Percentiles rank a stretch among this genome's conserved stretches.
Evolutionary conservation across 2,329 filamentous ascomycete species (phyloP).

Genomic region (Penicillium sp.): DNA sequence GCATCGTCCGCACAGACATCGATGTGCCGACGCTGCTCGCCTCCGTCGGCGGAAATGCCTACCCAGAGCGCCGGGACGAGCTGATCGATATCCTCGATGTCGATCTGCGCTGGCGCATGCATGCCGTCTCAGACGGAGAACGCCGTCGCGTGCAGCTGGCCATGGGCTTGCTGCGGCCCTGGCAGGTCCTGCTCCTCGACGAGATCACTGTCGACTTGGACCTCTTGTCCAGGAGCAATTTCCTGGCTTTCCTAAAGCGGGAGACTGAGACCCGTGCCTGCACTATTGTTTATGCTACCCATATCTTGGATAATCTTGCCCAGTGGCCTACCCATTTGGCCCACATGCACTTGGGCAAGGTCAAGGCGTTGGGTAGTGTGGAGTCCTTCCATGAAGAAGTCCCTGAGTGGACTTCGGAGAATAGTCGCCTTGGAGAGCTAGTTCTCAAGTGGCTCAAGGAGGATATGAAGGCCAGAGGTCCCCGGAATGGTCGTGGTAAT

Average conservation of each 20-base stretch:
- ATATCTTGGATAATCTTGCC: conserved; percentile 92
- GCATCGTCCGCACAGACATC: conserved; percentile 92
- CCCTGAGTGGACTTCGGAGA: conserved; percentile 59
- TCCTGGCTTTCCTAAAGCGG: conserved; percentile 77
- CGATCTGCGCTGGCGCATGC: conserved; percentile 90
- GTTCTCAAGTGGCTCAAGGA: conserved; percentile 83
- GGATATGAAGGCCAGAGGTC: conserved; percentile 75
- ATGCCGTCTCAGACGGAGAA: conserved; percentile 92
- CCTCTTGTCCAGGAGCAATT: conserved; percentile 77
- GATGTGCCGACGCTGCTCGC: conserved; percentile 81
- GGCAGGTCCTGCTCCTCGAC: conserved; percentile 86
- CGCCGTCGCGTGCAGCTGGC: conserved; percentile 86
- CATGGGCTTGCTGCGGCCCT: conserved; percentile 90
- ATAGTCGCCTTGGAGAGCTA: conserved; percentile 80
- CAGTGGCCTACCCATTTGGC: conserved; percentile 94
- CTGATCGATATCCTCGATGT: conserved; percentile 86
- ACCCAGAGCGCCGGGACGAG: conserved; percentile 78
- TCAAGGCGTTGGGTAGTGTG: conserved; percentile 81
- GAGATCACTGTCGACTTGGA: conserved; percentile 98
- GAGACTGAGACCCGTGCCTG: conserved; percentile 81
- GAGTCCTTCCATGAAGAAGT: conserved; percentile 62
- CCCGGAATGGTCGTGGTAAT: conserved; percentile 60
- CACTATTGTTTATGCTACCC: conserved; percentile 95
- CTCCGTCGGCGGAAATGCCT: conserved; percentile 82
- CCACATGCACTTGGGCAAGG: conserved; percentile 86